These are phyloP conservation scores for Spatholobus suberectus DNA, from an alignment of 306 rosid species.

Conservation along the genomic window DNA sequence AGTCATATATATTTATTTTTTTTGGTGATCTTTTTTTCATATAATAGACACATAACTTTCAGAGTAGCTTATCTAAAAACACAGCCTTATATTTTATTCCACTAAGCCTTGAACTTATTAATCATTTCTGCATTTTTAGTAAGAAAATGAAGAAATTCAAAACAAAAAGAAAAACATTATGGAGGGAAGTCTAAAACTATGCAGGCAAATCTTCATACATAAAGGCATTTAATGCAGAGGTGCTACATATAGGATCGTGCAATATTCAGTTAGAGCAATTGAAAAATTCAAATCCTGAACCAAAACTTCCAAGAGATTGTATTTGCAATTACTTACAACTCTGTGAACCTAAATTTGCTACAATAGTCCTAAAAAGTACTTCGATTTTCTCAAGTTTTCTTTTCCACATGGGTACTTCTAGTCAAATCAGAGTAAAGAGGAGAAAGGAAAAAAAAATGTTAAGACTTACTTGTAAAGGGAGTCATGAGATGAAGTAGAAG, in stretches of 20 bases:
- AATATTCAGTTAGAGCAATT: neutral
- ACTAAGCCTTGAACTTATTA: neutral
- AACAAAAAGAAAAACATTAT: neutral
- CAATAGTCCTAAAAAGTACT: neutral
- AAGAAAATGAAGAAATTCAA: slow-evolving; percentile 3
- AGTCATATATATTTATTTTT: too few relatives aligned
- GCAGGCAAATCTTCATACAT: neutral
- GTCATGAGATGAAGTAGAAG: slow-evolving; percentile 49
- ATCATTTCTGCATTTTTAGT: neutral
- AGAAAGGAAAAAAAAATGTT: neutral
- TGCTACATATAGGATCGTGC: neutral
- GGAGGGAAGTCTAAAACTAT: neutral
- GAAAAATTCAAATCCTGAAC: neutral
- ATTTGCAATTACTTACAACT: neutral
- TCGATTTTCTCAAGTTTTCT: slow-evolving; percentile 25
- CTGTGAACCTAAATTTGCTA: neutral
- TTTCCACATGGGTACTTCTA: slow-evolving; percentile 10
- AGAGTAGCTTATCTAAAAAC: slow-evolving; percentile 25
- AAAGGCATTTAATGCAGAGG: neutral
- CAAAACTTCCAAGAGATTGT: slow-evolving; percentile 20
- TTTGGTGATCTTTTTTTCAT: too few relatives aligned
- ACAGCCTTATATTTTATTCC: neutral
- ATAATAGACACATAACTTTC: neutral
- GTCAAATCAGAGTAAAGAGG: slow-evolving; percentile 2
- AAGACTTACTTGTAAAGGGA: slow-evolving; percentile 78